Base-by-base conservation (phyloP, 2,329 filamentous ascomycete genomes). In the Acarospora socialis region DNA sequence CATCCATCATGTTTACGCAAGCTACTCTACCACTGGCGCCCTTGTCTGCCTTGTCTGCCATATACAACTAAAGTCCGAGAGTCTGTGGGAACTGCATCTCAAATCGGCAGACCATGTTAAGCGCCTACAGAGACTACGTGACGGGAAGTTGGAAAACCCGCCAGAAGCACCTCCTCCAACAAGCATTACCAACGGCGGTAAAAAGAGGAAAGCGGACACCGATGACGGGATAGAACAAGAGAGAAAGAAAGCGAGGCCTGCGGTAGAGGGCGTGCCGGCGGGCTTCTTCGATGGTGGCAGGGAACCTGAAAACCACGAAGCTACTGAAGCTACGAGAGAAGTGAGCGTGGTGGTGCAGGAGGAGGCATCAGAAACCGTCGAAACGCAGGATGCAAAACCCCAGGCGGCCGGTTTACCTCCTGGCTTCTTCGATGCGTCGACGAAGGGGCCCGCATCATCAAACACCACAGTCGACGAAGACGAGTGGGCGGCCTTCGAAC, bases 401-500 rank as follows among this genome's bases (percentile, higher is more conserved):
- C 40, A 35, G n/a, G 12, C 30, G 30, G 29, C 38, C 43, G 30
- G 43, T 42, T 9, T 39, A 24, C 34, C 34, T 12, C 14, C 44
- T 22, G 40, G 42, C 38, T 49, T 49, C 31, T 48, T 49, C 39
- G 38, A 37, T 17, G 56, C 23, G 5, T 25, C 23, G 16, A 10
- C 23, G 12, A 25, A 25, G 16, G 23, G 23, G 4, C 12, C 23
- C 5, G 12, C 23, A 4, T 21, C 9, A 31, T 42, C 49, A 28
- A 18, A 32, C 4, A 10, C 16, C 9, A 18, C 34, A n/a, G 57
- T 81, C 6, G 73, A 86, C 49, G 81, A 92, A 47, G 72, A 77
- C 33, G 81, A 90, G 54, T 90, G 81, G 80, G 78, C 81, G 2
- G 81, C 81, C 6, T 92, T 92, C 49, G 78, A 93, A 51, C 79